Conservation (phyloP, 2,329 filamentous ascomycete genomes). For the Nemania sp. region DNA sequence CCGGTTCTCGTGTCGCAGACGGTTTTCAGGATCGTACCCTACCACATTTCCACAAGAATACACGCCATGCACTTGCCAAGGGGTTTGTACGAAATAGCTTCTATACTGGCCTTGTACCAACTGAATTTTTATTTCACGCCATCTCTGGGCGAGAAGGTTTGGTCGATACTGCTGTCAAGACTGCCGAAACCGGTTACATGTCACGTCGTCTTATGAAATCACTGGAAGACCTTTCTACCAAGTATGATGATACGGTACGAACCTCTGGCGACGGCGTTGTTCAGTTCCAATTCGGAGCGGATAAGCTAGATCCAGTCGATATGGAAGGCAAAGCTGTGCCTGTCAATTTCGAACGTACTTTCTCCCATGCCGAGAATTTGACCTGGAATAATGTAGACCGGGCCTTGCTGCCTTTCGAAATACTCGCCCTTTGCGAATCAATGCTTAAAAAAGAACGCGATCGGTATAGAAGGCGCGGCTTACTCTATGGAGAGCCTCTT, state of each 20-base stretch:
- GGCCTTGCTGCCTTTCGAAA: constrained; percentile 79
- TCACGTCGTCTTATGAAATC: constrained; percentile 98
- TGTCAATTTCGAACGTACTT: constrained; percentile 92
- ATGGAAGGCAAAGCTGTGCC: constrained; percentile 96
- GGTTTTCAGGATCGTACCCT: constrained; percentile 96
- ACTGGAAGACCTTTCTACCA: constrained; percentile 90
- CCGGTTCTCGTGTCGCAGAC: constrained; percentile 89
- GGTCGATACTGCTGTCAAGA: constrained; percentile 98
- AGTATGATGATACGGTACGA: constrained; percentile 94
- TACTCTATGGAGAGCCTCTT: constrained; percentile 72
- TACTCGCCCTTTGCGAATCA: constrained; percentile 74
- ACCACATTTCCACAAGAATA: constrained; percentile 95
- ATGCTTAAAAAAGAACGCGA: constrained; percentile 76
- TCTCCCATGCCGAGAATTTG: constrained; percentile 79
- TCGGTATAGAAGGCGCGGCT: constrained; percentile 70
- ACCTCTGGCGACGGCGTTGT: constrained; percentile 91
- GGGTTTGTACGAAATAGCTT: constrained; percentile 98
- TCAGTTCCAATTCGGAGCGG: constrained; percentile 97
- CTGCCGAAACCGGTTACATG: constrained; percentile 99
- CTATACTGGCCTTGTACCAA: constrained; percentile 89
- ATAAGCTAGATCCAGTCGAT: constrained; percentile 94
- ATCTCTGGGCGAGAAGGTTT: constrained; percentile 98
- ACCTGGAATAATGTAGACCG: constrained; percentile 84
- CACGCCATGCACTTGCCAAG: constrained; percentile 91
- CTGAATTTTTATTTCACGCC: constrained; percentile 97